Evolutionary conservation across 1,284 basidiomycete genomes (phyloP), one percentile per base, ranked within the genome.

Genomic region (Phellinidium pouzarii): DNA sequence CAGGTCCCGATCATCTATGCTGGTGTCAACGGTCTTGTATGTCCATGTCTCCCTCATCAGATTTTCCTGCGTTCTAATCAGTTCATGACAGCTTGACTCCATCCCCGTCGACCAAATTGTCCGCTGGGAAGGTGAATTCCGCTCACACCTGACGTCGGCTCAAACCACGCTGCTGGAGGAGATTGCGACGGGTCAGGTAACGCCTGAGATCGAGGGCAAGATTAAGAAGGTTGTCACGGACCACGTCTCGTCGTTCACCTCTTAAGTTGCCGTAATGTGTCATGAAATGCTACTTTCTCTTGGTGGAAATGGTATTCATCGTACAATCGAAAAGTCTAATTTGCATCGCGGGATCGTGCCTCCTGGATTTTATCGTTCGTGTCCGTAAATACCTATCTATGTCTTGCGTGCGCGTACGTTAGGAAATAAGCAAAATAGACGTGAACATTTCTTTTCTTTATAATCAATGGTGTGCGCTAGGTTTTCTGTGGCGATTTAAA

Each of bases 1-100:
- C 94, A 96, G 80, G 92, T 97, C 63, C 95, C 95, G 60, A 92
- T 97, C 70, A 94, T 98, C 78, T 97, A 95, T 73, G 94, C 94
- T 62, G 95, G 95, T 87, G 95, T 98, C 66, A 94, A 97, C 76
- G 94, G 94, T 91, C 82, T 95, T 60, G 84, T 87, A 67, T 60
- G 84, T 77, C 3, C 11, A 19, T 31, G 2, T 44, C 11, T 19
- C 17, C 27, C n/a, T 9, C 1, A n/a, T 48, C 3, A 44, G 12
- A 52, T 20, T 7, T n/a, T 23, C 6, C 45, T 38, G 38, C 41
- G 36, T 53, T 51, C 62, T n/a, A 29, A 19, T 17, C 23, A 6
- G 14, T 25, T 25, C 42, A 19, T 26, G 31, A 6, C 48, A 85
- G 82, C 87, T 94, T 61, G 94, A 98, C 71, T 74, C 88, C 48